Base-by-base conservation (phyloP, 495 filamentous ascomycete genomes). In the Aeminium ludgeri region DNA sequence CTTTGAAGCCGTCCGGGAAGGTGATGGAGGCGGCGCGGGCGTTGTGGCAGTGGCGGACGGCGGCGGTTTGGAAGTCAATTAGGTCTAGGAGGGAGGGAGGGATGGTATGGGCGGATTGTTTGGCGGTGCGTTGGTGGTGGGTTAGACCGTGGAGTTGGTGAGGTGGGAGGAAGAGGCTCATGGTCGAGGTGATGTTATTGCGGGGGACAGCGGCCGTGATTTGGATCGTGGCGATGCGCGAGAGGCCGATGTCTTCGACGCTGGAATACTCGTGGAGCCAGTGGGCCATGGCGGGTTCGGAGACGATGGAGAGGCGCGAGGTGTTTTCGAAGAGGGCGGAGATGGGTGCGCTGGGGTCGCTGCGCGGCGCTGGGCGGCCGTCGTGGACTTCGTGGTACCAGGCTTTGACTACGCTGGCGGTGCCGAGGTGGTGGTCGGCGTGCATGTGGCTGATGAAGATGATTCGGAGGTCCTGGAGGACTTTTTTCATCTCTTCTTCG, bases 381-480 rank as follows among this genome's bases (percentile, higher is more conserved):
- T 49, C 32, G 38, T 63, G 50, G 25, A 59, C 76, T 28, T 59
- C 62, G 13, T 65, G 52, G 43, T 79, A 75, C 74, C 83, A 87
- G 13, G 81, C 81, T 55, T 68, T 77, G 52, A 99, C 77, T 19
- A 95, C 62, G 13, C 78, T 68, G 19, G 68, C 67, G 0, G 76
- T 82, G 23, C 89, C 89, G 15, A 96, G 70, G 53, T 99, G 89
- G 59, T 99, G 89, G 62, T 99, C 89, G 20, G 89, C 89, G 54
- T 99, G 89, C 38, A 87, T 60, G 59, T 99, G 89, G 53, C 81
- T 87, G 54, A 99, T 87, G 79, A 82, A 95, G 40, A 99, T 80
- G 48, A 73, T 69, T 29, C 79, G 81, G 19, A 99, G 65, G 43
- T 93, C 81, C 40, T 64, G 63, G 10, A 96, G 62, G 10, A 94